Evolutionary conservation across 1,284 basidiomycete species (phyloP).

Genomic region (Cystobasidiaceae sp.): DNA sequence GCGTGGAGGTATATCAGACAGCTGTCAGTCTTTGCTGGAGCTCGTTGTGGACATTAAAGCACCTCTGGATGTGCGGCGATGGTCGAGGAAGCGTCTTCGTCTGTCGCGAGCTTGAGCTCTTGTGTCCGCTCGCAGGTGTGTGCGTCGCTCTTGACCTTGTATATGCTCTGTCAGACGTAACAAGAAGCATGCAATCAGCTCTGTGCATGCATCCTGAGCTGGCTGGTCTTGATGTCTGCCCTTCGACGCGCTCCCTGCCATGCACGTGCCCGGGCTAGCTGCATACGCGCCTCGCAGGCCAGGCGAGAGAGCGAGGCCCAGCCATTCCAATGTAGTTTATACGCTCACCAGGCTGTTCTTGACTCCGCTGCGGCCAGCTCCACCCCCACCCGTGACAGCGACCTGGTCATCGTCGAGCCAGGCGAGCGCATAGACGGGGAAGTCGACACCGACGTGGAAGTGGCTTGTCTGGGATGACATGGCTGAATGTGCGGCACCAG

Average conservation of each 20-base stretch:
- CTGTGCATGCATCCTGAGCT: too few relatives aligned
- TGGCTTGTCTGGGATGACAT: constrained; percentile 19
- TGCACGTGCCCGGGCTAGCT: background rate
- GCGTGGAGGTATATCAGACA: background rate
- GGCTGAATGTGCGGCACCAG: background rate
- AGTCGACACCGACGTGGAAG: constrained; percentile 44
- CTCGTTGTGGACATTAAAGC: constrained; percentile 3
- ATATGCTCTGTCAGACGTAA: constrained; percentile 35
- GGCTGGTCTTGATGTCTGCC: background rate
- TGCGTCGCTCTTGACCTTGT: constrained; percentile 22
- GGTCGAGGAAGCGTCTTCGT: constrained; percentile 90
- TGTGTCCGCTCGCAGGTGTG: constrained; percentile 56
- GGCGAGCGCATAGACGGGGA: constrained; percentile 81
- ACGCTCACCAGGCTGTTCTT: constrained; percentile 80
- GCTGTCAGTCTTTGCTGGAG: background rate
- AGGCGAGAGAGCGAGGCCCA: background rate
- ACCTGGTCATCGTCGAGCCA: constrained; percentile 64
- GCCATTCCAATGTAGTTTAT: background rate
- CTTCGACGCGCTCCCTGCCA: too few relatives aligned
- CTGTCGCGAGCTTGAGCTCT: constrained; percentile 68
- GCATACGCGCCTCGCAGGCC: background rate
- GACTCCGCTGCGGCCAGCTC: constrained; percentile 77
- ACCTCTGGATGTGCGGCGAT: constrained; percentile 68
- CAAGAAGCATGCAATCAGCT: too few relatives aligned
- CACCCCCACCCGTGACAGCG: constrained; percentile 82